These are phyloP conservation scores for Infundibulicybe gibba DNA, from an alignment of 768 basidiomycete species.

Conservation along the genomic window DNA sequence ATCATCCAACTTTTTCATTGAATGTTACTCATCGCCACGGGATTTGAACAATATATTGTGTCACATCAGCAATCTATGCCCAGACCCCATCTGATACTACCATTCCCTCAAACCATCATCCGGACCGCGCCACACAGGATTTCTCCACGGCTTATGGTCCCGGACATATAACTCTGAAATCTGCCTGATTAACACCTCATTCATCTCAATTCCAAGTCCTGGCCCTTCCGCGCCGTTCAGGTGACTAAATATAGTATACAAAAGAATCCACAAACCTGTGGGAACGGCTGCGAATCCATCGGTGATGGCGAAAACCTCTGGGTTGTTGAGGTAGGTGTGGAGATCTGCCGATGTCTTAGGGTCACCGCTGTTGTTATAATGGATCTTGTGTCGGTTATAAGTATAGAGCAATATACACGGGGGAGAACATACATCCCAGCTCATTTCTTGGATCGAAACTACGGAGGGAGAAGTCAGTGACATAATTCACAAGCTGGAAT, in stretches of 20 bases:
- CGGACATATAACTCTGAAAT: slow-evolving; percentile 28
- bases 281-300: slow-evolving; percentile 48
- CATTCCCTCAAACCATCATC: slow-evolving; percentile 56
- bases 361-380: slow-evolving; percentile 51
- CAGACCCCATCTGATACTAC: slow-evolving; percentile 22
- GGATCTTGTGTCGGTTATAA: slow-evolving; percentile 39
- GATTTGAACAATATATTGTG: no score
- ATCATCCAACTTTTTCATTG: no score
- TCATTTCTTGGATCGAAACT: slow-evolving; percentile 69
- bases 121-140: slow-evolving; percentile 51
- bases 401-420: neutral
- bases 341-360: slow-evolving; percentile 41
- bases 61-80: neutral
- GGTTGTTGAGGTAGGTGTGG: slow-evolving; percentile 52
- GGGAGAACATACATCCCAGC: slow-evolving; percentile 40
- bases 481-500: neutral
- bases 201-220: slow-evolving; percentile 59
- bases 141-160: slow-evolving; percentile 46
- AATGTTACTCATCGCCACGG: no score
- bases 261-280: slow-evolving; percentile 22
- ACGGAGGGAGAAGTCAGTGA: neutral
- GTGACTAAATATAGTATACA: neutral
- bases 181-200: slow-evolving; percentile 49
- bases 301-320: slow-evolving; percentile 48
- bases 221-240: slow-evolving; percentile 30